Evolutionary conservation across 805 yeast species (phyloP), one percentile per base, ranked within the genome.

Genomic region (Candida caryicola): DNA sequence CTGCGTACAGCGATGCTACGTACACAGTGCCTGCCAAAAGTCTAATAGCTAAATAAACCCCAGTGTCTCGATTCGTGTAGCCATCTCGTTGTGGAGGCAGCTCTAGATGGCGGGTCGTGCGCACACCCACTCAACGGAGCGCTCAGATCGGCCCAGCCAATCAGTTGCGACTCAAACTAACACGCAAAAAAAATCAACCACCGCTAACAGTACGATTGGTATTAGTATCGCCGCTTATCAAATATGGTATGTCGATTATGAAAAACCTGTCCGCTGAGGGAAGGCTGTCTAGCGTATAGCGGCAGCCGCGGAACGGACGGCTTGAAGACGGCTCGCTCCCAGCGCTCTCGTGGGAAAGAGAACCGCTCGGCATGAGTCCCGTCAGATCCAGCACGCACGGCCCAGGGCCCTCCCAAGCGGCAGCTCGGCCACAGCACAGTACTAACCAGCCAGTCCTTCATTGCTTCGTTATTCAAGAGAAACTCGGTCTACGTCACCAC

Each of bases 401-500:
- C 9, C 6, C 23, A 21, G 6, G 9, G 6, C 23, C 23, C 6
- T 21, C 9, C 6, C 23, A 21, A 9, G 9, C 6, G 9, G 9
- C 9, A 21, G 9, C 6, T 21, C 23, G 9, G 6, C 23, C 23
- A 21, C 23, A 21, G 23, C 9, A 7, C 29, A 41, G 7, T 47
- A 55, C 60, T 55, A 55, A 55, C 59, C 5, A 23, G 17, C 15
- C 28, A 55, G 59, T 50, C 57, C 33, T 44, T 56, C 19, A 33
- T 43, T 13, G 33, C 45, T 26, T 30, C 53, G 26, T 49, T 57
- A 32, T 42, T 48, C 77, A 87, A 87, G 78, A 86, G 96, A 77
- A 90, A 91, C 80, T 78, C 97, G 33, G 73, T 84, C 46, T 87
- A 76, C 67, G 95, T 90, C 46, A 86, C 87, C 49, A 73, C 93